Percentiles rank a stretch among this genome's conserved stretches.
Conservation (phyloP, 495 filamentous ascomycete species). For the Penicillium flavigenum region DNA sequence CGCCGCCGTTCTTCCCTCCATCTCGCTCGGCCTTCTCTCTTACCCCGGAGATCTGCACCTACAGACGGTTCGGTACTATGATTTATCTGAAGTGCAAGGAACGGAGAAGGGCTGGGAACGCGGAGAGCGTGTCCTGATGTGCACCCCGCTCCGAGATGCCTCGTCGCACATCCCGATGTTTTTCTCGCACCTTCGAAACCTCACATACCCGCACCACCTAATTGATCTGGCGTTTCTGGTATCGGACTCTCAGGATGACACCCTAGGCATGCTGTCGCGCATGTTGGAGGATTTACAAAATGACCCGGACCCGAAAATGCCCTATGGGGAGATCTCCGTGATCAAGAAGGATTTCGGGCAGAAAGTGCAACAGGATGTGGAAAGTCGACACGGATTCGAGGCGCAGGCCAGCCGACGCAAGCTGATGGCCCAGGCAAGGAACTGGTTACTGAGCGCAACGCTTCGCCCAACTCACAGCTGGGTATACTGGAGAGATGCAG, state of each 20-base stretch:
- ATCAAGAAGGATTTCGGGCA: constrained; percentile 99
- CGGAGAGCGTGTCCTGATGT: constrained; percentile 92
- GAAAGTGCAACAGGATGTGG: constrained; percentile 95
- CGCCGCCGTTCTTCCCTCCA: constrained; percentile 58
- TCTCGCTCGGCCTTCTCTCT: constrained; percentile 70
- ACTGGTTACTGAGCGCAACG: constrained; percentile 95
- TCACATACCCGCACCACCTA: constrained; percentile 95
- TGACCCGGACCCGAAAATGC: constrained; percentile 68
- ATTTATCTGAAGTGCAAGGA: constrained; percentile 85
- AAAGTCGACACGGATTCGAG: constrained; percentile 96
- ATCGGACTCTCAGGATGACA: constrained; percentile 94
- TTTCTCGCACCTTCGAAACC: constrained; percentile 91
- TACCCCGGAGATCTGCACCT: constrained; percentile 70
- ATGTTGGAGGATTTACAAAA: constrained; percentile 80
- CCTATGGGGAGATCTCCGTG: constrained; percentile 96
- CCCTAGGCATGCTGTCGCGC: constrained; percentile 69
- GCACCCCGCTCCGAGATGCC: constrained; percentile 91
- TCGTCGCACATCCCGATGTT: constrained; percentile 96
- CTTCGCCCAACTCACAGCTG: constrained; percentile 94
- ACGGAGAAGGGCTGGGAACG: constrained; percentile 89
- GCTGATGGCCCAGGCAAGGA: constrained; percentile 95
- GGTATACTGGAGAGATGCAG: constrained; percentile 99
- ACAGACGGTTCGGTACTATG: constrained; percentile 95
- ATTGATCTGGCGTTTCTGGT: constrained; percentile 97
- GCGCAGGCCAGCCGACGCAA: constrained; percentile 93